Evolutionary conservation across 176 grass and related monocot species (phyloP), one percentile per base, ranked within the genome.

Genomic region (Ampelocalamus luodianensis): DNA sequence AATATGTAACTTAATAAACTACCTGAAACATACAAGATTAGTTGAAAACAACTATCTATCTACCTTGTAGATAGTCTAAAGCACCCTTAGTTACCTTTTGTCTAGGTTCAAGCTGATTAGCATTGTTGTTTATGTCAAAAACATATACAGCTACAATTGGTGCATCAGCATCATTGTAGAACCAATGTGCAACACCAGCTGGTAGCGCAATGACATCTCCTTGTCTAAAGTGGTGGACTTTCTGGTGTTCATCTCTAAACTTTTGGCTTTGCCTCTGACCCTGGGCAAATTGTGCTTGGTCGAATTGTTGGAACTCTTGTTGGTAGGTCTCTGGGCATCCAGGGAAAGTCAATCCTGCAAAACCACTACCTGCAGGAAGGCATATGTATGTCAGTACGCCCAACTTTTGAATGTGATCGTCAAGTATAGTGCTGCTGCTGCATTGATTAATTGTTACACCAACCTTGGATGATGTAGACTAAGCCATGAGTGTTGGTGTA

Each of bases 101-200:
- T 6, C 44, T 49, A 29, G 70, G 44, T 49, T 27, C 70, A 49
- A 50, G 70, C 3, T 49, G 70, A 72, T 72, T 72, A 49, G 70
- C 44, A 29, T 72, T 18, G 70, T 5, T 72, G 70, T 49, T 49
- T 27, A 72, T 16, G 24, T 72, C 44, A 10, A 65, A 67, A 27
- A 71, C 66, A 3, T 85, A 84, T 38, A 88, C 56, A 5, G 80
- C 76, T 37, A 91, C 80, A 11, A 81, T 39, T 22, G 74, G 38
- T 0, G 38, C 38, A 43, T 69, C 67, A 23, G 79, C 89, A 7
- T 91, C 44, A 5, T 91, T 91, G 67, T 91, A 91, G 58, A 72
- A 84, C 89, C 89, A 91, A 20, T 80, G 44, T 24, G 56, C 78
- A 42, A 90, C 65, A 42, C 54, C 44, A 16, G 67, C 32, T 3